Evolutionary conservation across 768 basidiomycete genomes (phyloP).

Genomic region (Plicaturopsis crispa): DNA sequence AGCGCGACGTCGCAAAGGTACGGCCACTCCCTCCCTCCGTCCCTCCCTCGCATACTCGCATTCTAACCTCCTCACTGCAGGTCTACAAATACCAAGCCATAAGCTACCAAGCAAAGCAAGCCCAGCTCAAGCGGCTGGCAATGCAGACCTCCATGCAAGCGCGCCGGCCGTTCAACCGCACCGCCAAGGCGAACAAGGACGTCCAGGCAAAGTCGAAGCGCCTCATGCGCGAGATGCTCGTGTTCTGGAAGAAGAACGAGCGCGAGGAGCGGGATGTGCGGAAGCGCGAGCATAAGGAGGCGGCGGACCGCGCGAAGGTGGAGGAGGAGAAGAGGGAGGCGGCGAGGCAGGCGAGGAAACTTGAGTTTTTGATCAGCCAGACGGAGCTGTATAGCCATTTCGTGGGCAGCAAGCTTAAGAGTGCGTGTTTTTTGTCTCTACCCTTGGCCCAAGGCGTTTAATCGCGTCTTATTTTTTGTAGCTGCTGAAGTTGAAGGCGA

Average conservation of each 20-base stretch:
- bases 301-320: slow-evolving; percentile 75
- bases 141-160: slow-evolving; percentile 71
- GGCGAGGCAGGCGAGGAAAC: slow-evolving; percentile 87
- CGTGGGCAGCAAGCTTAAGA: slow-evolving; percentile 93
- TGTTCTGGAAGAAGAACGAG: slow-evolving; percentile 98
- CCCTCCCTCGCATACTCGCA: neutral
- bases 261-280: slow-evolving; percentile 91
- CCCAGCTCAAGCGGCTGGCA: slow-evolving; percentile 71
- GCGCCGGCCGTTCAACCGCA: slow-evolving; percentile 64
- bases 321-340: slow-evolving; percentile 94
- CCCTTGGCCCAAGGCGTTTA: slow-evolving; percentile 7
- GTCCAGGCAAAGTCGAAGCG: slow-evolving; percentile 79
- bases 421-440: slow-evolving; percentile 32
- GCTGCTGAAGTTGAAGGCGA: slow-evolving; percentile 74
- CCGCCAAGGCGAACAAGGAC: slow-evolving; percentile 75
- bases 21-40: slow-evolving; percentile 4
- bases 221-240: slow-evolving; percentile 91
- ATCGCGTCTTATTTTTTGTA: slow-evolving; percentile 21
- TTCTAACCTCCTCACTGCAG: slow-evolving; percentile 27
- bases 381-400: slow-evolving; percentile 99
- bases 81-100: slow-evolving; percentile 73
- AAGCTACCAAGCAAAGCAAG: slow-evolving; percentile 58
- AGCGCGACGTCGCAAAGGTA: slow-evolving; percentile 79
- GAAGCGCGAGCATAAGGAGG: slow-evolving; percentile 92
- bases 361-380: slow-evolving; percentile 98